Evolutionary conservation across 306 rosid genomes (phyloP), one percentile per base, ranked within the genome.

Genomic region (Neltuma alba): DNA sequence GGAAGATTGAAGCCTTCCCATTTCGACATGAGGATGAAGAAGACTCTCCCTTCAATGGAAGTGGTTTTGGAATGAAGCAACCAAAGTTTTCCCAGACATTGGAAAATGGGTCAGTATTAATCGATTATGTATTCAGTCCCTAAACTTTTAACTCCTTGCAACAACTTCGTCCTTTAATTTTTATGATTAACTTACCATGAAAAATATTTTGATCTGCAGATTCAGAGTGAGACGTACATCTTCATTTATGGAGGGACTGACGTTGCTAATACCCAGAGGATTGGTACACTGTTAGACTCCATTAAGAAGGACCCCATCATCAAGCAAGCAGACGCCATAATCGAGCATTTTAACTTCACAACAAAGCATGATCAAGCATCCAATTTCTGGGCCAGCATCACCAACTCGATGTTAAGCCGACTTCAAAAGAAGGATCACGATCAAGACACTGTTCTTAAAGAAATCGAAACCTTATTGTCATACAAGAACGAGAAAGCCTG

Each of bases 161-260:
- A 37, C 41, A 37, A 37, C 8, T 6, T 37, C 0, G 7, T 37
- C n/a, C n/a, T n/a, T n/a, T n/a, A n/a, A n/a, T n/a, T n/a, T n/a
- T n/a, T n/a, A n/a, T n/a, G n/a, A n/a, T n/a, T n/a, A n/a, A n/a
- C n/a, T n/a, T n/a, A n/a, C n/a, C n/a, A n/a, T n/a, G n/a, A n/a
- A n/a, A 48, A 48, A 3, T 48, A 16, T 13, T 30, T 40, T 25
- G 5, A 0, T 25, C 42, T 77, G 36, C 36, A 88, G 92, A 50
- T 78, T 7, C 75, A 41, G 9, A 84, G 84, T 34, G 80, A 80
- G 1, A 86, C 42, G 66, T 76, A 40, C 37, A 71, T 88, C 44
- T 58, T 86, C 75, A 71, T 86, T 62, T 86, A 86, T 45, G 92
- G 89, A 9, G 86, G 88, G 15, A 27, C 28, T 2, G 78, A 75